Evolutionary conservation across 2,329 filamentous ascomycete genomes (phyloP).

Genomic region (Epichloe scottii): DNA sequence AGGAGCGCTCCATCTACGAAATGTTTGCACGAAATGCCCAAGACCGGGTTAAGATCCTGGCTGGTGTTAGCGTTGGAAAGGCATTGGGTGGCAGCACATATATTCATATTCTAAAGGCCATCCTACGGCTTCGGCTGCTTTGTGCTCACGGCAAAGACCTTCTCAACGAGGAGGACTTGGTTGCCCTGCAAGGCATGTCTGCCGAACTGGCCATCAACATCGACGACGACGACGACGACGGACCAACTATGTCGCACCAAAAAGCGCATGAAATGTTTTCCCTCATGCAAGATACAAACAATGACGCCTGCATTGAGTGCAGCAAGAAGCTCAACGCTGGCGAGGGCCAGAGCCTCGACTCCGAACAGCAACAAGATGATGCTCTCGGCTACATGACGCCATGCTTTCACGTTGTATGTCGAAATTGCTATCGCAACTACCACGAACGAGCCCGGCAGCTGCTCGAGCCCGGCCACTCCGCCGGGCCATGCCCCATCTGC

Average conservation of each 20-base stretch:
- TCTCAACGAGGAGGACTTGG: conserved; percentile 70
- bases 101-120: conserved; percentile 83
- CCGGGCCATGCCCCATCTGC: conserved; percentile 56
- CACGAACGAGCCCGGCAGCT: conserved; percentile 36
- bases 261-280: conserved; percentile 79
- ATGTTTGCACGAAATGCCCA: conserved; percentile 73
- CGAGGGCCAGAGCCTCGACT: conserved; percentile 43
- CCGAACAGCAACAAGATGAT: conserved; percentile 46
- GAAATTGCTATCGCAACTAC: conserved; percentile 53
- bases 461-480: conserved; percentile 22
- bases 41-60: conserved; percentile 67
- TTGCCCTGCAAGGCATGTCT: conserved; percentile 68
- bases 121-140: conserved; percentile 76
- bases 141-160: conserved; percentile 93
- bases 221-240: conserved; percentile 59
- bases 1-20: conserved; percentile 70
- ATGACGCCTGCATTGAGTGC: conserved; percentile 62
- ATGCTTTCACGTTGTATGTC: conserved; percentile 79
- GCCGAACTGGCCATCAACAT: conserved; percentile 79
- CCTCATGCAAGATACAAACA: conserved; percentile 70
- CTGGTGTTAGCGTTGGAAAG: conserved; percentile 41
- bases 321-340: conserved; percentile 46
- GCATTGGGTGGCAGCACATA: conserved; percentile 76
- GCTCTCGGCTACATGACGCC: conserved; percentile 68
- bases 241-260: conserved; percentile 47